Base-by-base conservation (phyloP, 2,329 filamentous ascomycete species). In the Macroventuria anomochaeta region DNA sequence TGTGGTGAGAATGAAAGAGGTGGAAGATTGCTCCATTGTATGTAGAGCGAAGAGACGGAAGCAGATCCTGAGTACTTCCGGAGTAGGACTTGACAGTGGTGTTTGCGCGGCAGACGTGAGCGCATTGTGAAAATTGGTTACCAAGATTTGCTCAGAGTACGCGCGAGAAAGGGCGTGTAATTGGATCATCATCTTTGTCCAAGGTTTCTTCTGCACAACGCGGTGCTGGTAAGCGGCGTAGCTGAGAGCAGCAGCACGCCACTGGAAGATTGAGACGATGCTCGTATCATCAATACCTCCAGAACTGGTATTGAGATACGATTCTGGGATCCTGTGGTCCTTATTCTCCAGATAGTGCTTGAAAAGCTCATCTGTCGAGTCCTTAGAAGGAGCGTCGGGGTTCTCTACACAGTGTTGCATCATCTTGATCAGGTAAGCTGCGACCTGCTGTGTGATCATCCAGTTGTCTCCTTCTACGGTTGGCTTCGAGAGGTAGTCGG, bases 401-500 rank as follows among this genome's bases (percentile, higher is more conserved):
- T 69, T 64, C 7, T 72, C 64, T 5, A 76, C 72, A 3, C 76
- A 75, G 23, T 71, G 63, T 23, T 74, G 66, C 77, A 82, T 82
- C 36, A 80, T 79, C 63, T 83, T 83, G 66, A 83, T 80, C 20
- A 83, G 63, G 53, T 79, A 80, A 20, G 75, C 73, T 0, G 79
- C 78, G 3, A 79, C 79, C 64, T 83, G 81, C 53, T 83, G 80
- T 0, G 79, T 82, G 33, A 83, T 83, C 80, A 83, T 83, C 79
- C 80, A 83, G 50, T 83, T 83, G 61, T 83, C 81, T 2, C 81
- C 81, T 58, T 84, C 81, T 2, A 84, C 81, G 0, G 81, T 83
- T 0, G 80, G 80, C 62, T 83, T 83, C 2, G 80, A 78, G 5
- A 81, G 70, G 46, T 82, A 81, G 61, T 81, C 79, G 12, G 76